Conservation (phyloP, 2,329 filamentous ascomycete species). For the Beauveria asiatica region DNA sequence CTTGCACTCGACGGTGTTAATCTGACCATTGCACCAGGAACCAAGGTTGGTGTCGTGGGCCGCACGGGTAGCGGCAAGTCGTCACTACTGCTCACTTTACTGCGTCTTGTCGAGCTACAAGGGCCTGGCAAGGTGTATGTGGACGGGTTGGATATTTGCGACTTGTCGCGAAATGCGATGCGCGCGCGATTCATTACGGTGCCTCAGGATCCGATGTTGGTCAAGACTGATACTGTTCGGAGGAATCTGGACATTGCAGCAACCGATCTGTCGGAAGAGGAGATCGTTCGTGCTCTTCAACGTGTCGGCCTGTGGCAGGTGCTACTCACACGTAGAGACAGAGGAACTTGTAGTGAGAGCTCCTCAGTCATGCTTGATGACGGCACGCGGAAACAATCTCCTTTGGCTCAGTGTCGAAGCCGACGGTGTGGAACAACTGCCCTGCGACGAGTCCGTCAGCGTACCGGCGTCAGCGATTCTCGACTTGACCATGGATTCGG, state of each 20-base stretch:
- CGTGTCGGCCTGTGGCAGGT: not conserved
- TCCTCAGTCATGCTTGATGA: not conserved
- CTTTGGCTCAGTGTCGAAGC: not conserved
- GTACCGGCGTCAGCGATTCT: not conserved
- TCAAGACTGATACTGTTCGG: constrained; percentile 13
- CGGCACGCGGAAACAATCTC: not conserved
- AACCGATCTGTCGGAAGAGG: constrained; percentile 10
- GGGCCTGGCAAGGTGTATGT: constrained; percentile 30
- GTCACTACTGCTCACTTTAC: constrained; percentile 32
- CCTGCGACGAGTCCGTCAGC: not conserved
- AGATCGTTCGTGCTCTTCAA: constrained; percentile 3
- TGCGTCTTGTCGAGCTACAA: constrained; percentile 34
- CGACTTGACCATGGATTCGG: not conserved
- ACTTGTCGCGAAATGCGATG: constrained; percentile 30
- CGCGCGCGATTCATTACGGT: constrained; percentile 28
- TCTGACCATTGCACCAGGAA: constrained; percentile 33
- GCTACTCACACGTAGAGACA: not conserved
- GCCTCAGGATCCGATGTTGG: constrained; percentile 10
- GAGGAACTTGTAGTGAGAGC: not conserved
- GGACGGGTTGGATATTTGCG: constrained; percentile 32
- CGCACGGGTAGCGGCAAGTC: constrained; percentile 43
- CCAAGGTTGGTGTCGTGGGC: constrained; percentile 41
- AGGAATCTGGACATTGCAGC: constrained; percentile 12
- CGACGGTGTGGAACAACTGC: not conserved
- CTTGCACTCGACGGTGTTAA: constrained; percentile 34